phyloP scores from a whole-genome alignment of 2,329 filamentous ascomycete species.

The Aspergillus udagawae region DNA sequence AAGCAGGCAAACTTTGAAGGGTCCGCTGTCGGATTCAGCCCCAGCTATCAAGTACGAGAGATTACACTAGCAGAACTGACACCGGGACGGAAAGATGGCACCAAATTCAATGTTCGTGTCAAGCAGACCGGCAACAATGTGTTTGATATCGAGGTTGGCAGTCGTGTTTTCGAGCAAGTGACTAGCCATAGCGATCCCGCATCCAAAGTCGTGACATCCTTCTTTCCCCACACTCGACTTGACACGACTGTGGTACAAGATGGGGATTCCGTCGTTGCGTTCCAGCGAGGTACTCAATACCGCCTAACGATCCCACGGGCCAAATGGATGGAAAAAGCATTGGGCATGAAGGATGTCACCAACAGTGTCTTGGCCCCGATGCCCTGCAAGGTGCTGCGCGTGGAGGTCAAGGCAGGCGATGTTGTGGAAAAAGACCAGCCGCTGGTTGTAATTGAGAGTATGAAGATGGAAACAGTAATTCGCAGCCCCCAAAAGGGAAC shows the following conservation, averaged over 20 bases:
- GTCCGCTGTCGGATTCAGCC: conserved; percentile 54
- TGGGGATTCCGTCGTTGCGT: conserved; percentile 61
- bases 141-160: conserved; percentile 50
- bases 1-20: conserved; percentile 27
- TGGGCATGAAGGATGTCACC: conserved; percentile 73
- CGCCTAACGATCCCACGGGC: conserved; percentile 57
- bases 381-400: conserved; percentile 93
- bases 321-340: conserved; percentile 79
- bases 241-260: conserved; percentile 68
- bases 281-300: conserved; percentile 63
- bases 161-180: conserved; percentile 38
- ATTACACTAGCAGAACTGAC: conserved; percentile 52
- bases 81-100: conserved; percentile 37
- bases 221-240: conserved; percentile 77
- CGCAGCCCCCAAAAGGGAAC: conserved; percentile 69
- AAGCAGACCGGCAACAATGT: conserved; percentile 46
- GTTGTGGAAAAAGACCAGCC: conserved; percentile 79
- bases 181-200: conserved; percentile 45
- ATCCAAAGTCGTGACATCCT: conserved; percentile 60
- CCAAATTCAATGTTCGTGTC: conserved; percentile 46
- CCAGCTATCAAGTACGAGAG: conserved; percentile 60
- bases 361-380: conserved; percentile 90
- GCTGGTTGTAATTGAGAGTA: conserved; percentile 84
- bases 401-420: conserved; percentile 80
- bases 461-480: conserved; percentile 88